Conservation (phyloP, 495 filamentous ascomycete genomes). For the Trichoderma parareesei region DNA sequence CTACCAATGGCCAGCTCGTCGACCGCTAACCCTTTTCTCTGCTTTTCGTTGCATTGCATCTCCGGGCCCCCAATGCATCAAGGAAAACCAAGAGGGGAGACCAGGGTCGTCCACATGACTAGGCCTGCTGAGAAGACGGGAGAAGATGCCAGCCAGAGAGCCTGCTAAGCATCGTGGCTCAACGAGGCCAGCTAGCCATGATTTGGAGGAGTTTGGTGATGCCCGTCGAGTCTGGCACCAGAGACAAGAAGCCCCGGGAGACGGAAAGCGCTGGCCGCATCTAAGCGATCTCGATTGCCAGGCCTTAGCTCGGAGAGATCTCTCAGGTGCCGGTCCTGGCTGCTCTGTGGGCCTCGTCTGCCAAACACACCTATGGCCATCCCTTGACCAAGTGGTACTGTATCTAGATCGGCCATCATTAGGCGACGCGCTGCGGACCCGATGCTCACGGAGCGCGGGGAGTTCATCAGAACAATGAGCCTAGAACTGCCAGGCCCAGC, state of each 20-base stretch:
- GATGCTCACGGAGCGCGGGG: conserved; percentile 1
- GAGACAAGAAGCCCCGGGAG: too few species aligned
- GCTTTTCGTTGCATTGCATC: neutral
- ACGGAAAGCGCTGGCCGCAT: neutral
- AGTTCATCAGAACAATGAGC: neutral
- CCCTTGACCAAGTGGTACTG: neutral
- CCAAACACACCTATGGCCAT: neutral
- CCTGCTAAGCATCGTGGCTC: too few species aligned
- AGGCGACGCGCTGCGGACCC: neutral
- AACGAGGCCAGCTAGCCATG: too few species aligned
- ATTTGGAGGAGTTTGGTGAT: too few species aligned
- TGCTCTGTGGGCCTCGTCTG: neutral
- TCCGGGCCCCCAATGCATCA: neutral
- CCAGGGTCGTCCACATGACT: too few species aligned
- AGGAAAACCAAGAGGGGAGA: neutral
- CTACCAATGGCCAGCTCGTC: neutral
- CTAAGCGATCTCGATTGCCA: conserved; percentile 3
- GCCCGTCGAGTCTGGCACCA: too few species aligned
- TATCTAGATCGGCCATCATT: neutral
- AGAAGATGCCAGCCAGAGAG: too few species aligned
- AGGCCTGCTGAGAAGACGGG: too few species aligned
- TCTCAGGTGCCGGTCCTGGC: neutral
- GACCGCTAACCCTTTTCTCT: neutral
- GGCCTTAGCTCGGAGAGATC: neutral
- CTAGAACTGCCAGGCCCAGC: neutral